phyloP scores from a whole-genome alignment of 2,329 filamentous ascomycete genomes.

The Calonectria naviculata region DNA sequence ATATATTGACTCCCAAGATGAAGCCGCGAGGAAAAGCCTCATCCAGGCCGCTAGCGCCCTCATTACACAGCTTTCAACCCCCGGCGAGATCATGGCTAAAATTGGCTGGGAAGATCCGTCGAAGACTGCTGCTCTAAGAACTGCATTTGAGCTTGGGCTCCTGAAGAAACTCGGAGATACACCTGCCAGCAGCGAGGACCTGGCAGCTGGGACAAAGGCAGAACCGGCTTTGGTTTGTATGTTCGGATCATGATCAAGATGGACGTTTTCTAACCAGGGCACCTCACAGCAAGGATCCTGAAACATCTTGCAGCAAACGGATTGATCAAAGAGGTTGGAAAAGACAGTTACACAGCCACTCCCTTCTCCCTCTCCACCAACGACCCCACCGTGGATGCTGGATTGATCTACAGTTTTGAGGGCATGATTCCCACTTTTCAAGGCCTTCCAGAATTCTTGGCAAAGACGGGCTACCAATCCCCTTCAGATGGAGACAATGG shows the following conservation, averaged over 20 bases:
- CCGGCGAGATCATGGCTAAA: slow-evolving; percentile 25
- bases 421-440: slow-evolving; percentile 33
- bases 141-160: slow-evolving; percentile 27
- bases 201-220: slow-evolving; percentile 21
- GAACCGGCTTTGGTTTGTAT: slow-evolving; percentile 20
- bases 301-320: slow-evolving; percentile 24
- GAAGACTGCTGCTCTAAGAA: slow-evolving; percentile 27
- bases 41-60: slow-evolving; percentile 19
- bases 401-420: slow-evolving; percentile 32
- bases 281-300: slow-evolving; percentile 7
- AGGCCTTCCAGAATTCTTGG: slow-evolving; percentile 47
- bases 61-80: slow-evolving; percentile 26
- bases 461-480: slow-evolving; percentile 46
- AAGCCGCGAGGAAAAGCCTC: slow-evolving; percentile 13
- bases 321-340: slow-evolving; percentile 19
- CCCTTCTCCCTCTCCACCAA: slow-evolving; percentile 23
- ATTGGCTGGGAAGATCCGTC: slow-evolving; percentile 30
- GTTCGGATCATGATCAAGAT: neutral
- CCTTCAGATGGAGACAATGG: slow-evolving; percentile 40
- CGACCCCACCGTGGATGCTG: slow-evolving; percentile 21
- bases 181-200: slow-evolving; percentile 9
- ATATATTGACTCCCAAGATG: slow-evolving; percentile 14
- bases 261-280: neutral
- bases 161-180: slow-evolving; percentile 26
- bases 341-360: slow-evolving; percentile 9